Percentiles rank a stretch among this genome's conserved stretches.
Evolutionary conservation across 148 eudicot genomes (phyloP).

Genomic region (Chenopodium berlandieri): DNA sequence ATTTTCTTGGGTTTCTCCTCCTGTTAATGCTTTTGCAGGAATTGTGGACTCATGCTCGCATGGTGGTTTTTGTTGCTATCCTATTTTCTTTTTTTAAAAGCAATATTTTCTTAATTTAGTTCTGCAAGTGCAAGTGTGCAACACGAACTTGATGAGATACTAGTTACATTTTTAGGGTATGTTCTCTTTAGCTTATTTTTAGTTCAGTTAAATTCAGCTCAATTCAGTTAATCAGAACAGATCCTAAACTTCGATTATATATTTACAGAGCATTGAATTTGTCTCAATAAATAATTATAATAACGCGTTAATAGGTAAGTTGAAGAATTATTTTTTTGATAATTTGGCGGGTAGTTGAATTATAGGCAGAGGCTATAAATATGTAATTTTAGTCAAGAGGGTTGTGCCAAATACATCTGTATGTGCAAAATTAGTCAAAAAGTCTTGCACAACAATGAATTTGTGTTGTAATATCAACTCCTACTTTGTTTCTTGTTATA

Average conservation of each 20-base stretch:
- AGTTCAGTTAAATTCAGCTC: too few relatives aligned
- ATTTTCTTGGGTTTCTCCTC: not conserved
- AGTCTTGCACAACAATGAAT: not conserved
- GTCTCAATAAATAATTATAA: too few relatives aligned
- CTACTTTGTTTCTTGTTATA: not conserved
- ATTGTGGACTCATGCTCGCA: conserved; percentile 9
- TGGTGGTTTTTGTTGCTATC: conserved; percentile 6
- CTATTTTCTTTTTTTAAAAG: not conserved
- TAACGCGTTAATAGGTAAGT: too few relatives aligned
- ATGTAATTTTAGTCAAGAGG: conserved; percentile 7
- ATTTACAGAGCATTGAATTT: too few relatives aligned
- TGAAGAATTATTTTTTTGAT: too few relatives aligned
- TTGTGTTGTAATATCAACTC: not conserved
- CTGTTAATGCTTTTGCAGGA: conserved; percentile 11
- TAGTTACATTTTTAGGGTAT: too few relatives aligned
- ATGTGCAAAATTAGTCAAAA: conserved; percentile 11
- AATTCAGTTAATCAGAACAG: too few relatives aligned
- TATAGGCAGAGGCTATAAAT: not conserved
- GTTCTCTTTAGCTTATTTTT: too few relatives aligned
- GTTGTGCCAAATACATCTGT: conserved; percentile 11
- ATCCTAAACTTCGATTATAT: too few relatives aligned
- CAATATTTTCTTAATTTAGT: not conserved
- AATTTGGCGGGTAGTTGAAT: not conserved
- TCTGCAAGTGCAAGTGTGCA: too few relatives aligned
- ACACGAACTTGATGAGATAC: too few relatives aligned